Conservation (phyloP, 768 basidiomycete genomes). For the Tricholoma matsutake region DNA sequence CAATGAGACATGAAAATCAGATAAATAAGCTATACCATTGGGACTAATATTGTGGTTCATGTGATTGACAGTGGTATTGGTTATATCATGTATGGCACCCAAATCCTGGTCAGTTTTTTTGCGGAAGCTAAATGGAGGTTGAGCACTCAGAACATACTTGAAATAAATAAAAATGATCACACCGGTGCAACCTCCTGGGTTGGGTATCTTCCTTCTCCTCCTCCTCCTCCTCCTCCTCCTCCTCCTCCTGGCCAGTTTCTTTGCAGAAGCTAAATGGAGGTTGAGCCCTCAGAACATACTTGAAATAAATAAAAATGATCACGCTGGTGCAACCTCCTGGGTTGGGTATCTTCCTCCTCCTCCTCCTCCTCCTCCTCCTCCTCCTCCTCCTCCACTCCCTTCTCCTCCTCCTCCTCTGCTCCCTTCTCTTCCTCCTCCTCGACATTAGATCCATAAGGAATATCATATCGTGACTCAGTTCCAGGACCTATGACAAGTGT, state of each 20-base stretch:
- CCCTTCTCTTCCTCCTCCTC: neutral
- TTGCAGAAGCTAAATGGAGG: neutral
- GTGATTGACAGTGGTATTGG: neutral
- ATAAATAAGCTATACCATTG: too few relatives aligned
- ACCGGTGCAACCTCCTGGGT: neutral
- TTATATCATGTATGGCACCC: neutral
- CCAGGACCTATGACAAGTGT: neutral
- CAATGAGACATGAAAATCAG: neutral
- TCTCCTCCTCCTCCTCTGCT: neutral
- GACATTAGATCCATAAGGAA: constrained; percentile 1
- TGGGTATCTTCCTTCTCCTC: neutral
- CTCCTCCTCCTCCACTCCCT: too few relatives aligned
- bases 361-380: neutral
- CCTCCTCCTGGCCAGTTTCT: neutral
- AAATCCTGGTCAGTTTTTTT: neutral
- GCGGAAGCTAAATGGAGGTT: neutral
- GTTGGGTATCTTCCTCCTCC: neutral
- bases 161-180: neutral
- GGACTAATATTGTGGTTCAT: neutral
- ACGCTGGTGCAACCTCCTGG: neutral
- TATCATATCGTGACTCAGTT: neutral
- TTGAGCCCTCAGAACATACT: neutral
- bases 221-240: neutral
- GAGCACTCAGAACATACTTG: neutral
- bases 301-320: neutral